Evolutionary conservation across 192 early-diverging fungal species (phyloP).

Genomic region (Helicostylum pulchrum): DNA sequence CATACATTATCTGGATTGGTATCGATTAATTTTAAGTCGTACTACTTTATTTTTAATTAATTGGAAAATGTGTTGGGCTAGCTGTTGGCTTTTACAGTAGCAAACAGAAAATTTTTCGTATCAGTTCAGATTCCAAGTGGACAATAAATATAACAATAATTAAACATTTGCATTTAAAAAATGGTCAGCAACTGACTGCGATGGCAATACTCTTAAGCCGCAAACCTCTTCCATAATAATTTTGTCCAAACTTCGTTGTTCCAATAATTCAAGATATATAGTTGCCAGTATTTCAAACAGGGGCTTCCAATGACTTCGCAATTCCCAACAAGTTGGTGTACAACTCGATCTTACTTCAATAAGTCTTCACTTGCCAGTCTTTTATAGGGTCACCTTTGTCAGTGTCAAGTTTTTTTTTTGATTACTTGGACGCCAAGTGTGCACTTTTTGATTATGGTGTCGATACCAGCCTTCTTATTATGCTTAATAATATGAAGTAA

Average conservation of each 20-base stretch:
- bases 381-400: not conserved
- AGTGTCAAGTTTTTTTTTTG: not conserved
- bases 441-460: not conserved
- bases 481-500: not conserved
- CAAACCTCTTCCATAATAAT: conserved; percentile 3
- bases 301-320: conserved; percentile 3
- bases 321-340: conserved; percentile 1
- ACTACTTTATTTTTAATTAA: not conserved
- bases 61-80: conserved; percentile 1
- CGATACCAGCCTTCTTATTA: conserved; percentile 2
- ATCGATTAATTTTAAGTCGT: not conserved
- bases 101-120: not conserved
- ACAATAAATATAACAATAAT: conserved; percentile 5
- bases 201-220: conserved; percentile 1
- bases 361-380: not conserved
- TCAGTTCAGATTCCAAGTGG: conserved; percentile 5
- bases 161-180: conserved; percentile 15
- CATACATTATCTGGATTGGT: conserved; percentile 11
- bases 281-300: not conserved
- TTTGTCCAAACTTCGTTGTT: not conserved
- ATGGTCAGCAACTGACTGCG: not conserved
- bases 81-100: no score
- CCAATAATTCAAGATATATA: not conserved
- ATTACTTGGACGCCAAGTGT: conserved; percentile 1
- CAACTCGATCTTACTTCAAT: conserved; percentile 2